Evolutionary conservation across 345 rosid species (phyloP), one percentile per base, ranked within the genome.

Genomic region (Pistacia atlantica): DNA sequence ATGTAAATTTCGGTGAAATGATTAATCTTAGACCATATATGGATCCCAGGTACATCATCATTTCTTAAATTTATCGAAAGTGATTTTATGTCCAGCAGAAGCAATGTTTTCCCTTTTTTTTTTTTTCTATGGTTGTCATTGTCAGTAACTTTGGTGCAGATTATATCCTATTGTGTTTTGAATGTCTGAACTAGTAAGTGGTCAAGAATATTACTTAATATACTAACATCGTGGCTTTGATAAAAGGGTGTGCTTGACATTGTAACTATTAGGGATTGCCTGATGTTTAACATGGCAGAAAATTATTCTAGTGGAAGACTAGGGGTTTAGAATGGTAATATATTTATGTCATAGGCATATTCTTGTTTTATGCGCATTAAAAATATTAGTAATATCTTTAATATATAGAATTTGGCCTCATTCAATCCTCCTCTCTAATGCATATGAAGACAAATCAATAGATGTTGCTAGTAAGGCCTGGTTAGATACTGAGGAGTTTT

Each of bases 1-100:
- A 90, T 84, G 94, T 97, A 76, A 83, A 81, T 79, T 97, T 97
- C 76, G 67, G 87, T 79, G 98, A 92, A 68, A 46, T 64, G 42
- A 80, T 97, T 20, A 91, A 97, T 86, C 90, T 97, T 69, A 78
- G 83, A 74, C 94, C 92, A 10, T 97, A 85, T 66, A 81, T 92
- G 93, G 92, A 94, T 85, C 78, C 89, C 71, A 91, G 98, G 99
- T 97, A 90, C 83, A 62, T 35, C 69, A 20, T 31, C 52, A 22
- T 35, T 35, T 65, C 46, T 52, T 37, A 51, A 16, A 65, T 74
- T 64, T 20, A 52, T 52, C 12, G 18, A 17, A 16, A 61, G 58
- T 35, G 33, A 17, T 45, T 63, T 51, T 31, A 61, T 6, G 48
- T 16, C 18, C 48, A 45, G 55, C 59, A 31, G 28, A 22, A 14